Base-by-base conservation (phyloP, 2,329 filamentous ascomycete species). In the Leptoxyphium fumago region DNA sequence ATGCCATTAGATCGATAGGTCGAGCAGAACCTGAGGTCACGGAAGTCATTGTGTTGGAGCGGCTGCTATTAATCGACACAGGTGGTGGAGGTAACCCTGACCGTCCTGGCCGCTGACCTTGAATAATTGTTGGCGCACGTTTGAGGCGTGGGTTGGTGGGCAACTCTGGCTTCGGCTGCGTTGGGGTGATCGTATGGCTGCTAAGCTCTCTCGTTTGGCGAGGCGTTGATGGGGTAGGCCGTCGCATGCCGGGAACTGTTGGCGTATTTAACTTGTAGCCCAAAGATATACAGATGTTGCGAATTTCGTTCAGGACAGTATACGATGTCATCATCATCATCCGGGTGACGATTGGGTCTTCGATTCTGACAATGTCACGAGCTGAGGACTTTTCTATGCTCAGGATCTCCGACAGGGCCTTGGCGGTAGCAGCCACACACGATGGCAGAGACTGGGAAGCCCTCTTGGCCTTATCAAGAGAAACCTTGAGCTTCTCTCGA, bases 1-100 rank as follows among this genome's bases (percentile, higher is more conserved):
- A 2, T 70, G 72, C 58, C 91, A 93, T 0, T 84, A 85, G 55
- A 7, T 94, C 86, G 38, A 81, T 83, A 7, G 85, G 93, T 18
- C 84, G 78, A 39, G 86, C 85, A 1, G 85, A 93, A n/a, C 60
- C 61, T 6, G 64, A 28, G 17, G 52, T 53, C 21, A 51, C 29
- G 5, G 72, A 67, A 2, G 64, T 67, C 61, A 71, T 59, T 11
- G 70, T 71, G 52, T 73, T 75, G 10, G 70, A 71, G 39, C 73
- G 65, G 52, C 73, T 75, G 42, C 67, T 72, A 44, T 66, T 65
- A 45, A 69, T 58, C 29, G 67, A 52, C n/a, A 68, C 61, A 1
- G 67, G 64, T 30, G 64, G 61, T 40, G 59, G 55, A 42, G 61
- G 51, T 47, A 60, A 29, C 57, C 59, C 13, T 53, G 57, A 11